These are phyloP conservation scores for Willaertia magna DNA, from an alignment of 208 protist genomes.

Conservation along the genomic window DNA sequence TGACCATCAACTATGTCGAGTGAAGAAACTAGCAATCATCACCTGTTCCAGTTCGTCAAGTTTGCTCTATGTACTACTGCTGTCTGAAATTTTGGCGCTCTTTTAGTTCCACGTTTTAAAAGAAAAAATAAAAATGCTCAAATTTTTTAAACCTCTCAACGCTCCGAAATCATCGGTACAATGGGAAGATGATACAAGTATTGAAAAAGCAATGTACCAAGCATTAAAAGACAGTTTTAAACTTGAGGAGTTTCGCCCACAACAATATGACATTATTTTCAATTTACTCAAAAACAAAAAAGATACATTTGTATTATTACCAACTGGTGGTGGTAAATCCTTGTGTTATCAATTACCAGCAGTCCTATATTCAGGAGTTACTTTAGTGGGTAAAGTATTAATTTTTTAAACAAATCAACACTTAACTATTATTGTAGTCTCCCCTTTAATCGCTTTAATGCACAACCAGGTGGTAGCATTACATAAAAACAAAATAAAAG, in stretches of 20 bases:
- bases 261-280: neutral
- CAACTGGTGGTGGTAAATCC: slow-evolving; percentile 58
- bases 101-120: too few relatives aligned
- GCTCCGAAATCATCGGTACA: too few relatives aligned
- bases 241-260: neutral
- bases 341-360: slow-evolving; percentile 64
- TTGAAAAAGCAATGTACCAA: neutral
- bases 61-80: too few relatives aligned
- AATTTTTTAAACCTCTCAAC: too few relatives aligned
- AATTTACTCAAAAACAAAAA: slow-evolving; percentile 66
- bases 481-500: neutral
- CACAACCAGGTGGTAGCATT: slow-evolving; percentile 54
- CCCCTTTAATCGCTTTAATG: slow-evolving; percentile 62
- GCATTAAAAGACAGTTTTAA: neutral
- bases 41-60: too few relatives aligned
- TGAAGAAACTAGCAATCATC: too few relatives aligned
- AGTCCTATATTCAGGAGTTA: slow-evolving; percentile 23
- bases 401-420: too few relatives aligned
- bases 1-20: too few relatives aligned
- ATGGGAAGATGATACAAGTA: neutral
- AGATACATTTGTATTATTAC: slow-evolving; percentile 78
- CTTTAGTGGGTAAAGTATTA: too few relatives aligned
- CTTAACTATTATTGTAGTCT: too few relatives aligned
- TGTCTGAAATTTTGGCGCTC: too few relatives aligned
- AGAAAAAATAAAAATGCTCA: too few relatives aligned